Percentiles rank a stretch among this genome's conserved stretches.
These are phyloP conservation scores for Myriosclerotinia scirpicola DNA, from an alignment of 2,329 filamentous ascomycete genomes.

Conservation along the genomic window DNA sequence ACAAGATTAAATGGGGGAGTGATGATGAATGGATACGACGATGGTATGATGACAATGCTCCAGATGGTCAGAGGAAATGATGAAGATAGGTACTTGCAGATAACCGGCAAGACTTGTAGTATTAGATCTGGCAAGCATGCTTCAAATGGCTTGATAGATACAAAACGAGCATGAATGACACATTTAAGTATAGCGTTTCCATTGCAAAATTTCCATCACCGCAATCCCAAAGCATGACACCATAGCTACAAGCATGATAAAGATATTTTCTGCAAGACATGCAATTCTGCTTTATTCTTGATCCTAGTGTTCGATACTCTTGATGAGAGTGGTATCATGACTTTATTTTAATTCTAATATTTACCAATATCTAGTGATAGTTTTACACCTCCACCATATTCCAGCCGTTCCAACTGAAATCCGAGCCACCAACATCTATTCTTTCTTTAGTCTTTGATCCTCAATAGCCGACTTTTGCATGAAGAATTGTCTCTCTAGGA, in stretches of 20 bases:
- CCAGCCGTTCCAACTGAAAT: background rate
- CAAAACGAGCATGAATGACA: constrained; percentile 21
- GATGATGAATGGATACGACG: constrained; percentile 10
- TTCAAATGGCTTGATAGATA: constrained; percentile 20
- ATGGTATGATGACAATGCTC: constrained; percentile 20
- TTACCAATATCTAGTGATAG: constrained; percentile 33
- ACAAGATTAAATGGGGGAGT: constrained; percentile 69
- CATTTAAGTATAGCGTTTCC: constrained; percentile 2
- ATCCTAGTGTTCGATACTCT: background rate
- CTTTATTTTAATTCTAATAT: constrained; percentile 32
- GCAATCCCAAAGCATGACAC: background rate
- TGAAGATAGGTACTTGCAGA: constrained; percentile 12
- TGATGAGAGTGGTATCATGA: background rate
- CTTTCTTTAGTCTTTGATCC: constrained; percentile 38
- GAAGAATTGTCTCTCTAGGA: constrained; percentile 56
- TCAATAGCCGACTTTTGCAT: constrained; percentile 40
- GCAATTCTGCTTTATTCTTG: background rate
- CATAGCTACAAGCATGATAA: background rate
- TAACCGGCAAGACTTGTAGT: constrained; percentile 31
- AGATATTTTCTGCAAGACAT: background rate
- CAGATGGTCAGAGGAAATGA: constrained; percentile 11
- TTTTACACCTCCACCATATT: constrained; percentile 27
- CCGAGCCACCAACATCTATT: constrained; percentile 28
- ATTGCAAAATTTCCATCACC: background rate
- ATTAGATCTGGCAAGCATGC: constrained; percentile 26